These are phyloP conservation scores for Aspergillus taichungensis DNA, from an alignment of 495 filamentous ascomycete species.

Conservation along the genomic window DNA sequence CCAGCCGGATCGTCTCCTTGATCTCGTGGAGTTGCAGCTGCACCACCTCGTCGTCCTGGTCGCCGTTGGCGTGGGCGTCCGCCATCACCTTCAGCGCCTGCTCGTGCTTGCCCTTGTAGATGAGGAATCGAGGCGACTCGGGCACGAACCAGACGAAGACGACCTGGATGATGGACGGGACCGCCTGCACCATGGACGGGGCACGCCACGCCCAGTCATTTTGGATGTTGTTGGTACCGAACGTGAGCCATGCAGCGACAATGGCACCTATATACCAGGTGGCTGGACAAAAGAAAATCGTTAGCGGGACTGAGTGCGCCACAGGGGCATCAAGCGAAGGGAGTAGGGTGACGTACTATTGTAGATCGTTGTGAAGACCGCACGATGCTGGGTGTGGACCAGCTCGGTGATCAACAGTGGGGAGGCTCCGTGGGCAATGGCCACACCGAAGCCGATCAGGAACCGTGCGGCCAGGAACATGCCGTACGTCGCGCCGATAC, in stretches of 20 bases:
- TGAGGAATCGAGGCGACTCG: slow-evolving; percentile 35
- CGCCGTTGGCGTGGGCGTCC: slow-evolving; percentile 25
- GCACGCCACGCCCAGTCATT: slow-evolving; percentile 43
- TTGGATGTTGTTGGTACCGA: slow-evolving; percentile 28
- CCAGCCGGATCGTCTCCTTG: slow-evolving; percentile 22
- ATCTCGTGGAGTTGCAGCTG: slow-evolving; percentile 29
- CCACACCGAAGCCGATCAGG: slow-evolving; percentile 50
- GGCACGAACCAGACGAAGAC: slow-evolving; percentile 38
- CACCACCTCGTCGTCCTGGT: slow-evolving; percentile 17
- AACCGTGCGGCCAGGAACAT: slow-evolving; percentile 17
- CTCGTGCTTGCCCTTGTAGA: slow-evolving; percentile 29
- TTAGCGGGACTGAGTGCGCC: no score
- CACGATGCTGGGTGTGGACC: slow-evolving; percentile 58
- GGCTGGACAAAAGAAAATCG: not conserved
- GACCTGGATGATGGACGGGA: slow-evolving; percentile 39
- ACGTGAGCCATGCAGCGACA: slow-evolving; percentile 25
- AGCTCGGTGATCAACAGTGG: slow-evolving; percentile 58
- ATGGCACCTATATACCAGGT: slow-evolving; percentile 33
- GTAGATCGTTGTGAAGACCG: slow-evolving; percentile 55
- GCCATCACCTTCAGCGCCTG: slow-evolving; percentile 30
- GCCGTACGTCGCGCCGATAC: slow-evolving; percentile 37
- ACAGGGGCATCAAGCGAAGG: no score
- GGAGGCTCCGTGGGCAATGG: slow-evolving; percentile 53
- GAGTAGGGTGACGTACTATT: slow-evolving; percentile 45
- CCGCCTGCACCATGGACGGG: slow-evolving; percentile 38